phyloP scores from a whole-genome alignment of 176 grass and related monocot species.

The Musa beccarii region DNA sequence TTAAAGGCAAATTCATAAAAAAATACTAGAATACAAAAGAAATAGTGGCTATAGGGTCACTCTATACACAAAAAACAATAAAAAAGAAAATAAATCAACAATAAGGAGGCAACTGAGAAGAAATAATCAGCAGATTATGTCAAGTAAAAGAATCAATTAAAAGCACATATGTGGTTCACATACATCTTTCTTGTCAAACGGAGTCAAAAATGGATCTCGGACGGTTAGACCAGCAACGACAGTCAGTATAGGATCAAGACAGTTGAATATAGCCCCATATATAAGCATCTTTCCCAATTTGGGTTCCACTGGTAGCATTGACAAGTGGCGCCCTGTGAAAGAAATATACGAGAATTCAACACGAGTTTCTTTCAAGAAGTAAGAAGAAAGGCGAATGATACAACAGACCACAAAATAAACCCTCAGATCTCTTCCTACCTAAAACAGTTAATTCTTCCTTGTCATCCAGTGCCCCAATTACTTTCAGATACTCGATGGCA shows the following conservation, averaged over 20 bases:
- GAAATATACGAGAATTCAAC: not conserved
- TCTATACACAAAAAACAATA: too few species aligned
- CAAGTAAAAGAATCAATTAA: not conserved
- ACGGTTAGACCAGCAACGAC: constrained; percentile 91
- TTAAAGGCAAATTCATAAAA: too few species aligned
- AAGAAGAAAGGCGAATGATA: not conserved
- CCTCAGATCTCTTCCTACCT: constrained; percentile 29
- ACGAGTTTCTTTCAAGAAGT: not conserved
- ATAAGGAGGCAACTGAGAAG: not conserved
- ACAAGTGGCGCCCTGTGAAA: constrained; percentile 75
- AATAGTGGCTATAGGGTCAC: too few species aligned
- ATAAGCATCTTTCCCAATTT: constrained; percentile 99
- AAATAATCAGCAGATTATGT: not conserved
- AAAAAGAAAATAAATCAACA: too few species aligned
- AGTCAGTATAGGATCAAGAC: constrained; percentile 82
- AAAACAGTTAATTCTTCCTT: constrained; percentile 92
- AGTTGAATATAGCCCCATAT: constrained; percentile 96
- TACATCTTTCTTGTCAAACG: constrained; percentile 99
- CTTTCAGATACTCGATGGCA: constrained; percentile 93
- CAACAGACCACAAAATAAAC: not conserved
- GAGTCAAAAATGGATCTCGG: constrained; percentile 90
- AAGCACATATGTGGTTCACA: constrained; percentile 19
- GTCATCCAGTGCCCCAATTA: constrained; percentile 88
- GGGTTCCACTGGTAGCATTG: constrained; percentile 95
- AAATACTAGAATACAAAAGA: too few species aligned